These are phyloP conservation scores for Trebouxia sp. DNA, from an alignment of 139 green algal genomes.

Conservation along the genomic window DNA sequence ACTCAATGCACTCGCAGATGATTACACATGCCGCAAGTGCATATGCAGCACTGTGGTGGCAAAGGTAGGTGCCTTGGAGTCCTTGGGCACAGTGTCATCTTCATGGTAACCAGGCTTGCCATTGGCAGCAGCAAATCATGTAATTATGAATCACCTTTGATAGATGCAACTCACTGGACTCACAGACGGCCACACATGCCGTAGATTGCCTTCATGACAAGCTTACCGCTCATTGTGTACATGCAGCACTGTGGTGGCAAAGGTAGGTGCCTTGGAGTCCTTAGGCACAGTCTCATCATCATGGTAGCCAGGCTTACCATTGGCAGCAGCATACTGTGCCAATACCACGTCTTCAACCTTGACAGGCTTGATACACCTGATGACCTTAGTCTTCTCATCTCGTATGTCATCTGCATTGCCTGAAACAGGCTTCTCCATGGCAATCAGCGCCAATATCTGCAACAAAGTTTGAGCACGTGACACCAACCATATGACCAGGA, in stretches of 20 bases:
- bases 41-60: constrained; percentile 53
- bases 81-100: constrained; percentile 84
- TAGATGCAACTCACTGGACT: too few species aligned
- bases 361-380: constrained; percentile 78
- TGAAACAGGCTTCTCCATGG: constrained; percentile 93
- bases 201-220: background rate
- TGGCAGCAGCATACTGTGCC: constrained; percentile 86
- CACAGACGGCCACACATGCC: background rate
- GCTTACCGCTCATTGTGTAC: constrained; percentile 88
- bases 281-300: constrained; percentile 90
- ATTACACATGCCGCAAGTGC: too few species aligned
- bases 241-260: constrained; percentile 73
- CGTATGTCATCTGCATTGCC: constrained; percentile 92
- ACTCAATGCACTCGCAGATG: too few species aligned
- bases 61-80: constrained; percentile 87
- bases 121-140: constrained; percentile 49
- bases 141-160: too few species aligned
- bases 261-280: constrained; percentile 85
- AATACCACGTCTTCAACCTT: constrained; percentile 73
- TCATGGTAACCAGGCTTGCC: constrained; percentile 82
- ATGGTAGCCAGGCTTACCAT: constrained; percentile 71
- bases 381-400: constrained; percentile 62
- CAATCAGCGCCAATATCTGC: constrained; percentile 84
- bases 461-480: too few species aligned
- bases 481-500: too few species aligned